Conservation (phyloP, 2,329 filamentous ascomycete species). For the Neurospora sp. region DNA sequence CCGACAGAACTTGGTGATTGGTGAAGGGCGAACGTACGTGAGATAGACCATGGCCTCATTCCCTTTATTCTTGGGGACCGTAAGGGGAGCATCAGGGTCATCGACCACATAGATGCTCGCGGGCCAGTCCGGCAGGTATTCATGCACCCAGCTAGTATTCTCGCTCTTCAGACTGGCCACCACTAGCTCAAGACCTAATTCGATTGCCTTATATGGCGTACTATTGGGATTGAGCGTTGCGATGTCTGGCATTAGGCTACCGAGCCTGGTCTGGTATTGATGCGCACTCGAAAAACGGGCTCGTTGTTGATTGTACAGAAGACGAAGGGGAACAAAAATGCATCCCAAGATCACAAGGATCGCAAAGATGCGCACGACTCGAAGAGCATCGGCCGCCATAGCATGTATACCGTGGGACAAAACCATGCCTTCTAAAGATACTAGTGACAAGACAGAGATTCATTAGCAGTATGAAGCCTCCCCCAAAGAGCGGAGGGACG, state of each 20-base stretch:
- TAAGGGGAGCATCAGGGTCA: slow-evolving; percentile 34
- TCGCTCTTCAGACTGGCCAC: slow-evolving; percentile 12
- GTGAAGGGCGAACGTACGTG: slow-evolving; percentile 23
- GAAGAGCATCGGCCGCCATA: not conserved
- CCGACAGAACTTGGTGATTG: not conserved
- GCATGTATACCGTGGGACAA: not conserved
- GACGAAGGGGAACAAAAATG: not conserved
- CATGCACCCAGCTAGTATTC: slow-evolving; percentile 28
- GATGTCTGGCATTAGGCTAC: not conserved
- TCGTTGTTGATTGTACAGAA: not conserved
- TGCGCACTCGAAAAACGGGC: not conserved
- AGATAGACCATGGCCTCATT: slow-evolving; percentile 44
- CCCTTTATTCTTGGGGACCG: slow-evolving; percentile 39
- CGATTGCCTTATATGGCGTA: not conserved
- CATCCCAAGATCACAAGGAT: not conserved
- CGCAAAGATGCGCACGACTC: not conserved
- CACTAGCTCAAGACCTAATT: slow-evolving; percentile 7
- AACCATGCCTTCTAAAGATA: not conserved
- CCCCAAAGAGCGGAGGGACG: not conserved
- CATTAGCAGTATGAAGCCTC: not conserved
- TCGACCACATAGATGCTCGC: slow-evolving; percentile 46
- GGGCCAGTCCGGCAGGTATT: slow-evolving; percentile 35
- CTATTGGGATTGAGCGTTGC: not conserved
- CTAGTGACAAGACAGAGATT: not conserved
- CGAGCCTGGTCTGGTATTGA: not conserved